Evolutionary conservation across 2,329 filamentous ascomycete genomes (phyloP).

Genomic region (Fusarium virguliforme): DNA sequence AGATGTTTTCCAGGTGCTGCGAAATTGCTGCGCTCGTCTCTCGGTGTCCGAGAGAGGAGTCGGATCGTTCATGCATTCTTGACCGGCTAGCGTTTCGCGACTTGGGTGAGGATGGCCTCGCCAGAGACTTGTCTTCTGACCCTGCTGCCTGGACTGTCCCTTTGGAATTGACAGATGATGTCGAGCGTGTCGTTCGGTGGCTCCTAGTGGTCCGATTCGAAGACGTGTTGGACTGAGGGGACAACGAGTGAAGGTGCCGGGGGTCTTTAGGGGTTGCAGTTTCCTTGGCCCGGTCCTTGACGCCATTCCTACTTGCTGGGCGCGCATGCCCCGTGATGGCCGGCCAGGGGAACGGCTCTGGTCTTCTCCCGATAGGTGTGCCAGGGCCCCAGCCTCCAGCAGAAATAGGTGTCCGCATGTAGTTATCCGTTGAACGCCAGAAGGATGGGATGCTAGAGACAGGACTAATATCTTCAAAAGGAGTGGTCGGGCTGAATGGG

Average conservation of each 20-base stretch:
- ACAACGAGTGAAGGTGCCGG: constrained; percentile 10
- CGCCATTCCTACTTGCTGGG: constrained; percentile 12
- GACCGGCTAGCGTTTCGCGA: constrained; percentile 57
- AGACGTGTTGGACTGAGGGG: constrained; percentile 26
- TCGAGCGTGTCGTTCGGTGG: background rate
- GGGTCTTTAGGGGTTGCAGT: background rate
- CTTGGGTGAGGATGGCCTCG: constrained; percentile 54
- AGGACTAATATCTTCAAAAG: background rate
- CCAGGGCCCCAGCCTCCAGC: constrained; percentile 28
- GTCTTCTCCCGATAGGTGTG: constrained; percentile 41
- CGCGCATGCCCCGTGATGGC: constrained; percentile 25
- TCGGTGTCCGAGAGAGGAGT: constrained; percentile 37
- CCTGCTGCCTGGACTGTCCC: background rate
- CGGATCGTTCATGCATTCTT: constrained; percentile 42
- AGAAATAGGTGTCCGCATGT: constrained; percentile 38
- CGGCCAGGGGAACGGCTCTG: constrained; percentile 49
- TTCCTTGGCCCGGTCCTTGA: background rate
- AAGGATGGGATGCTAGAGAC: constrained; percentile 17
- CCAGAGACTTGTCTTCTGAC: background rate
- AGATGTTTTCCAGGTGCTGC: constrained; percentile 47
- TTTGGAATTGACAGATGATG: constrained; percentile 14
- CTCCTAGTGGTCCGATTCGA: constrained; percentile 26
- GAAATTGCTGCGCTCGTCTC: constrained; percentile 28
- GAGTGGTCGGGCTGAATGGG: constrained; percentile 10
- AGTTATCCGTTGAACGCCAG: constrained; percentile 43